Evolutionary conservation across 371 early-diverging fungal species (phyloP).

Genomic region (Chytridium lagenaria): DNA sequence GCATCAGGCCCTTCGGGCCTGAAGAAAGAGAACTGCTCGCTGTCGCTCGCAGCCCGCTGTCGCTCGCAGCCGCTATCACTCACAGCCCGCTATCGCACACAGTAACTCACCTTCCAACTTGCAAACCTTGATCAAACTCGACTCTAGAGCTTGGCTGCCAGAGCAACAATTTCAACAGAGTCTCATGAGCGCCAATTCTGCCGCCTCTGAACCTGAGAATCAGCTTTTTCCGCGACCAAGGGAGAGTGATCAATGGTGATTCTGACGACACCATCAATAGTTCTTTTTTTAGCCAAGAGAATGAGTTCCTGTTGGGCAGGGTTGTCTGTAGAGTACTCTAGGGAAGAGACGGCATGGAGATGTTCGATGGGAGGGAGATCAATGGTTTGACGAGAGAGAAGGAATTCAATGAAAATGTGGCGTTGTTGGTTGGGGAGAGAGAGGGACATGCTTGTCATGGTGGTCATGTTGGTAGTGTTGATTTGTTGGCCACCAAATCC

Average conservation of each 20-base stretch:
- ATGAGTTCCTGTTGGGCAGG: background rate
- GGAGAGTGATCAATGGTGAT: conserved; percentile 1
- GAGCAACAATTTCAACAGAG: conserved; percentile 5
- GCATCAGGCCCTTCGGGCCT: too few relatives aligned
- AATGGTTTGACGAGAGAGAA: conserved; percentile 1
- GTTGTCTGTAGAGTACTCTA: background rate
- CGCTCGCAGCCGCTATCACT: background rate
- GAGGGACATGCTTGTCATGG: background rate
- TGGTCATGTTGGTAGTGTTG: background rate
- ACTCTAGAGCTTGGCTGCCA: background rate
- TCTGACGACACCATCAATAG: conserved; percentile 10
- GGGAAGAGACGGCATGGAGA: conserved; percentile 6
- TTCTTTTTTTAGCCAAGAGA: background rate
- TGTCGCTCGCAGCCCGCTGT: too few relatives aligned
- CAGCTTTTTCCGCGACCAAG: background rate
- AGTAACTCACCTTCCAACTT: background rate
- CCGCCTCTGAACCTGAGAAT: background rate
- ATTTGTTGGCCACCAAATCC: too few relatives aligned
- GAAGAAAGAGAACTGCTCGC: too few relatives aligned
- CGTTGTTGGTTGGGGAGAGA: background rate
- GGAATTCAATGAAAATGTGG: conserved; percentile 1
- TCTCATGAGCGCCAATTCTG: conserved; percentile 2
- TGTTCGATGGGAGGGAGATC: conserved; percentile 14
- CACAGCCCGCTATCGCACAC: background rate
- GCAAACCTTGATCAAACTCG: background rate